Evolutionary conservation across 331 rosid genomes (phyloP), one percentile per base, ranked within the genome.

Genomic region (Pyracantha coccinea): DNA sequence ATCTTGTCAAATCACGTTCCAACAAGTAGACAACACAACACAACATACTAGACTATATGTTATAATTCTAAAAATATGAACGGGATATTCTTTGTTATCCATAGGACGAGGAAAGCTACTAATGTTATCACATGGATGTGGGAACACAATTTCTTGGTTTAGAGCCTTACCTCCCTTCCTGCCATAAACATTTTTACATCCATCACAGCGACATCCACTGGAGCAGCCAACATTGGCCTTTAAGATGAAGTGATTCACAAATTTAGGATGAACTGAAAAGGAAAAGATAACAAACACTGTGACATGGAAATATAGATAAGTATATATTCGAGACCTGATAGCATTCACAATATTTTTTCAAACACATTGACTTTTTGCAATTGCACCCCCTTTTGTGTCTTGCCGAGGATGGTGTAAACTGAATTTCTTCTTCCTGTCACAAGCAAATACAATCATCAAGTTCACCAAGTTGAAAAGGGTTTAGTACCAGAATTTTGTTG

Each of bases 351-450:
- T 92, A 92, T 71, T 84, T 88, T 82, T 92, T 90, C 38, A 27
- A 25, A 79, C 96, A 90, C 93, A 62, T 84, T 60, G 96, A 88
- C 80, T 77, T 83, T 83, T 85, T 92, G 86, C 97, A 92, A 41
- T 80, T 92, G 82, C 96, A 92, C 72, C 97, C 97, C 82, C 83
- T 85, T 84, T 72, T 88, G 82, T 85, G 96, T 78, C 92, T 84
- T n/a, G 89, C 90, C 0, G 90, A 89, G 67, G 94, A 70, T 17
- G 94, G 91, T 28, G 87, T 87, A 11, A 52, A 55, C 74, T 73
- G 77, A 67, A 69, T 79, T 25, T 32, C 85, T 72, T 82, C 86
- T 55, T 85, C 86, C 96, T 88, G 82, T 77, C 59, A 29, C 35
- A n/a, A 59, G 45, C 58, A 78, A 69, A 45, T 65, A 9, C 74